Conservation (phyloP, 2,329 filamentous ascomycete genomes). For the Graphilbum fragrans region DNA sequence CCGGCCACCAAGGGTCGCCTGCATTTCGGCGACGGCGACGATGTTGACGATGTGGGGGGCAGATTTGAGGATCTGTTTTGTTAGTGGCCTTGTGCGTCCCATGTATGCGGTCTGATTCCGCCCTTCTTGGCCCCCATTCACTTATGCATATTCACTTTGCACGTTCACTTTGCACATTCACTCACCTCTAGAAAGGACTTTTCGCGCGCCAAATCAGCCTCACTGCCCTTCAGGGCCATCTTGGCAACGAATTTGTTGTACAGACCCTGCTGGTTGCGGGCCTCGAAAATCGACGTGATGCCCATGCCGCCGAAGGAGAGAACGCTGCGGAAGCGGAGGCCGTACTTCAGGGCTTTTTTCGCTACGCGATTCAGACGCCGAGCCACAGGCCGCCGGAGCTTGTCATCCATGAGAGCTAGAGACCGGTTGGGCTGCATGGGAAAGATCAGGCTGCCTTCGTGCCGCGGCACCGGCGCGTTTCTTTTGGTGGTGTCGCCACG, state of each 20-base stretch:
- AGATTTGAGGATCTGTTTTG: background rate
- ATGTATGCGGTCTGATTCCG: no score
- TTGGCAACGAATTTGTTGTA: conserved; percentile 9
- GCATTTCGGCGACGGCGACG: conserved; percentile 2
- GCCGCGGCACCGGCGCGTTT: no score
- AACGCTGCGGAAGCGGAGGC: conserved; percentile 8
- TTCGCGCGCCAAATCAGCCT: background rate
- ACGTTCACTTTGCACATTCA: no score
- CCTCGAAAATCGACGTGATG: conserved; percentile 9
- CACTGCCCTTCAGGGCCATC: background rate
- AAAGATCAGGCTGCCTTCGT: no score
- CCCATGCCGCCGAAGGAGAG: conserved; percentile 8
- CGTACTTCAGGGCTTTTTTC: background rate
- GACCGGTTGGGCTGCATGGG: no score
- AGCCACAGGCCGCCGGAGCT: background rate
- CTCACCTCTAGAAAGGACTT: conserved; percentile 1
- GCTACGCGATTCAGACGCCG: conserved; percentile 1
- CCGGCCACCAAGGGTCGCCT: background rate
- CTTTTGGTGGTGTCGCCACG: no score
- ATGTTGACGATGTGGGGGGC: conserved; percentile 6
- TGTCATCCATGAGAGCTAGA: no score
- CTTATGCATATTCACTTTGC: background rate
- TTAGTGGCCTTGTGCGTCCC: no score
- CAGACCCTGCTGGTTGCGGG: background rate
- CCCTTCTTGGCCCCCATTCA: background rate